Conservation (phyloP, 768 basidiomycete species). For the Dacryopinax primogenitus region DNA sequence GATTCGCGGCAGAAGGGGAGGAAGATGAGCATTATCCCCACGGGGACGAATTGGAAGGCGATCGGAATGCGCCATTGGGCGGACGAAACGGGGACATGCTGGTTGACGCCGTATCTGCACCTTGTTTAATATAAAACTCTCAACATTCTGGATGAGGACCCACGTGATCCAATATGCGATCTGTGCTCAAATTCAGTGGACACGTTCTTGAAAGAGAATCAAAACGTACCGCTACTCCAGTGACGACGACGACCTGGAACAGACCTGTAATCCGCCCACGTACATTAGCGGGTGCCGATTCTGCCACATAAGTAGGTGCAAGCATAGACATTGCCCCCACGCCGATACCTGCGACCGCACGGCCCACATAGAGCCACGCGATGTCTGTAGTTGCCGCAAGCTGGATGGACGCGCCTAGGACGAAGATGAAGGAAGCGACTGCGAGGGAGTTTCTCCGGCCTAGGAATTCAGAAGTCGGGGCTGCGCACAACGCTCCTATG, state of each 20-base stretch:
- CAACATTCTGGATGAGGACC: not conserved
- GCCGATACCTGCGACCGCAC: slow-evolving; percentile 66
- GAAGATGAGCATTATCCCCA: slow-evolving; percentile 1
- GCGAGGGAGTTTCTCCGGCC: slow-evolving; percentile 57
- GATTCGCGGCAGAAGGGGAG: slow-evolving; percentile 11
- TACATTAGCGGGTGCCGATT: slow-evolving; percentile 75
- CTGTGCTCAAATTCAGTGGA: not conserved
- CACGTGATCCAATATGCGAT: slow-evolving; percentile 9
- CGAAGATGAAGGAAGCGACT: slow-evolving; percentile 48
- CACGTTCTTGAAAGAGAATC: slow-evolving; percentile 47
- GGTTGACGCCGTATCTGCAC: slow-evolving; percentile 14
- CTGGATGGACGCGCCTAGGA: slow-evolving; percentile 59
- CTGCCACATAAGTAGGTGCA: slow-evolving; percentile 73
- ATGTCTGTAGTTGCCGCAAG: slow-evolving; percentile 52
- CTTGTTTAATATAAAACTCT: not conserved
- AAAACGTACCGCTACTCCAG: slow-evolving; percentile 79
- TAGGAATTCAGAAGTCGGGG: not conserved
- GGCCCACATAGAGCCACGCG: slow-evolving; percentile 62
- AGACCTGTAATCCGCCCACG: slow-evolving; percentile 74
- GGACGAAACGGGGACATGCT: slow-evolving; percentile 8
- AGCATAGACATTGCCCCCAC: slow-evolving; percentile 77
- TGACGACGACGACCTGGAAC: slow-evolving; percentile 78
- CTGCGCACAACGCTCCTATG: slow-evolving; percentile 30
- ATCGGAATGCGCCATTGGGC: slow-evolving; percentile 11
- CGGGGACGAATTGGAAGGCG: slow-evolving; percentile 10